These are phyloP conservation scores for Verticillium albo-atrum DNA, from an alignment of 2,329 filamentous ascomycete genomes.

Conservation along the genomic window DNA sequence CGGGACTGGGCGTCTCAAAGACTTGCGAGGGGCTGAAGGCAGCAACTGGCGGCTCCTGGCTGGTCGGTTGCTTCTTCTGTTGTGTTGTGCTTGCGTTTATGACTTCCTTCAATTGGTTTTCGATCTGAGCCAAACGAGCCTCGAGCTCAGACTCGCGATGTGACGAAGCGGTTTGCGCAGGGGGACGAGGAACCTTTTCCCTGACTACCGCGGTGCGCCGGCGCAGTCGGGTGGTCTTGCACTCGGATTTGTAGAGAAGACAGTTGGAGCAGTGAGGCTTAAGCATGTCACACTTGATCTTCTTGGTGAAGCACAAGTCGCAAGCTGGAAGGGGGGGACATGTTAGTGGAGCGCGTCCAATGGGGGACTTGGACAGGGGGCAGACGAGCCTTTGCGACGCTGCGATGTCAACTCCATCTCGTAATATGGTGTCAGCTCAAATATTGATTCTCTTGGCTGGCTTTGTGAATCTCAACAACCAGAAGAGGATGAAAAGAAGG, in stretches of 20 bases:
- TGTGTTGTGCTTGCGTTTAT: conserved; percentile 12
- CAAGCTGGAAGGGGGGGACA: conserved; percentile 22
- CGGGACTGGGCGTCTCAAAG: neutral
- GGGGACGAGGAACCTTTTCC: conserved; percentile 1
- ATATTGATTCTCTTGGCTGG: neutral
- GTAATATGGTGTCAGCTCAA: neutral
- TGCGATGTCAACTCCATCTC: conserved; percentile 22
- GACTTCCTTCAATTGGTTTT: conserved; percentile 25
- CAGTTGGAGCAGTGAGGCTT: conserved; percentile 40
- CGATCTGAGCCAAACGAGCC: conserved; percentile 20
- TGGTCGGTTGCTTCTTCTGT: neutral
- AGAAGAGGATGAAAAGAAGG: neutral
- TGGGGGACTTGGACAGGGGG: neutral
- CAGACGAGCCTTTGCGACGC: conserved; percentile 17
- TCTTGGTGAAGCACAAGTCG: conserved; percentile 40
- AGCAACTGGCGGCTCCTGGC: neutral
- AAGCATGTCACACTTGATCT: conserved; percentile 41
- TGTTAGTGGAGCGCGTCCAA: conserved; percentile 4
- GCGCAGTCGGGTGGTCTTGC: conserved; percentile 24
- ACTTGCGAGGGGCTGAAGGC: neutral
- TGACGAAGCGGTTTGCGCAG: conserved; percentile 5
- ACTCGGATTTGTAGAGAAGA: conserved; percentile 34
- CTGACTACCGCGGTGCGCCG: conserved; percentile 10
- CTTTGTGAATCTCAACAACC: neutral
- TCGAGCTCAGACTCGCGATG: conserved; percentile 12